phyloP scores from a whole-genome alignment of 2,329 filamentous ascomycete genomes.

The Cordyceps militaris region DNA sequence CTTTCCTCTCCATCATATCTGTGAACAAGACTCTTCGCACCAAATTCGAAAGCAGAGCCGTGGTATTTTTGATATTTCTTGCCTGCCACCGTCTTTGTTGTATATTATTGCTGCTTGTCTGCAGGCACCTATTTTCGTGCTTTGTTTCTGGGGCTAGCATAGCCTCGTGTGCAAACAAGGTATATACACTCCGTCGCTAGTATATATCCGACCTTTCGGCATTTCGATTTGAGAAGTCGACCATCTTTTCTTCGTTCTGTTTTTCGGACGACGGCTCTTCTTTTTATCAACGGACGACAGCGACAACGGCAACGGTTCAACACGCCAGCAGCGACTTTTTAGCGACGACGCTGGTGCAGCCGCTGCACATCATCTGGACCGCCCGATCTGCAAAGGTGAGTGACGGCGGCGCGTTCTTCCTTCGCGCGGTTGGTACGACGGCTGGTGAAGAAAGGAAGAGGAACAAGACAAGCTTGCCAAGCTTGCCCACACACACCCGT shows the following conservation, averaged over 20 bases:
- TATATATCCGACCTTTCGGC: not conserved
- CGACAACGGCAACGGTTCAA: not conserved
- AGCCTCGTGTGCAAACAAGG: not conserved
- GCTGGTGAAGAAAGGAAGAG: not conserved
- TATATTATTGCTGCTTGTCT: not conserved
- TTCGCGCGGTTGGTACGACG: not conserved
- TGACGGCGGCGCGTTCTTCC: not conserved
- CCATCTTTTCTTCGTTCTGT: not conserved
- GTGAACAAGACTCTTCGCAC: not conserved
- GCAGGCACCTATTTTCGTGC: not conserved
- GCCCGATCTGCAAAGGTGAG: not conserved
- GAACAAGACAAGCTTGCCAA: not conserved
- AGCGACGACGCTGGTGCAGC: slow-evolving; percentile 2
- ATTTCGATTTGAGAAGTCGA: not conserved
- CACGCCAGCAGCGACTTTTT: not conserved
- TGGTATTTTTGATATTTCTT: not conserved
- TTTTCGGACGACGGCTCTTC: not conserved
- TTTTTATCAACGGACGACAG: not conserved
- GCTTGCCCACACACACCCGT: not conserved
- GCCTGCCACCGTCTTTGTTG: not conserved
- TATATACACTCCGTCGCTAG: not conserved
- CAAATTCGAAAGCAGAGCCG: not conserved
- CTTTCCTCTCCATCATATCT: not conserved
- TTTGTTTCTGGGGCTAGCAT: not conserved
- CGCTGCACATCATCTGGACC: slow-evolving; percentile 9